Base-by-base conservation (phyloP, 2,329 filamentous ascomycete genomes). In the Fusarium staphyleae region DNA sequence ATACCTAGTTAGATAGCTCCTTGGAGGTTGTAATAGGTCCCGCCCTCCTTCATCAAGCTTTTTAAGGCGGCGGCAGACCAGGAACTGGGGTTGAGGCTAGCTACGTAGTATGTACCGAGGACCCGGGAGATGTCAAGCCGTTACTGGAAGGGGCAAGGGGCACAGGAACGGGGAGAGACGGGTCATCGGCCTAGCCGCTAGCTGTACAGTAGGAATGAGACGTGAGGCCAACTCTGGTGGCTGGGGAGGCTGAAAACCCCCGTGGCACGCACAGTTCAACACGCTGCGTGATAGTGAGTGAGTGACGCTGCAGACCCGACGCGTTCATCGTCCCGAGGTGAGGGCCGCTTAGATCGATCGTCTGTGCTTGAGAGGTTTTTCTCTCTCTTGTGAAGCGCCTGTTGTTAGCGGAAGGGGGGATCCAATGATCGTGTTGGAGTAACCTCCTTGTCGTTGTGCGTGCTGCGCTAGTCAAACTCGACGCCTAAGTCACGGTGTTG, bases 41-140 rank as follows among this genome's bases (percentile, higher is more conserved):
- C 19, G 4, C 6, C 19, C 19, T 6, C 19, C 19, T 30, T 13
- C 13, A 30, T 24, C 15, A 52, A 40, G 37, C 48, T 37, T 42
- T 48, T 54, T 45, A 12, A 30, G 42, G 32, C 28, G 30, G 48
- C 41, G 32, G 16, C 53, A 29, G 48, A 42, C 45, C 35, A 28
- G 52, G 48, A 51, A 57, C 43, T 57, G 46, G 52, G 34, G 49
- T 51, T 46, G 30, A 37, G 33, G 24, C 45, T 35, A 35, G 48
- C n/a, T n/a, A n/a, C n/a, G n/a, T n/a, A n/a, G n/a, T n/a, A n/a
- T n/a, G n/a, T 52, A 52, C 55, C 60, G 45, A 58, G 42, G 35
- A 39, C 42, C 54, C 45, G 60, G 60, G 60, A 57, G 60, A 61
- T 63, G 60, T 28, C 55, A 62, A 63, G 55, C 56, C 52, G 34